phyloP scores from a whole-genome alignment of 2,329 filamentous ascomycete genomes.

The Fusarium sp. region DNA sequence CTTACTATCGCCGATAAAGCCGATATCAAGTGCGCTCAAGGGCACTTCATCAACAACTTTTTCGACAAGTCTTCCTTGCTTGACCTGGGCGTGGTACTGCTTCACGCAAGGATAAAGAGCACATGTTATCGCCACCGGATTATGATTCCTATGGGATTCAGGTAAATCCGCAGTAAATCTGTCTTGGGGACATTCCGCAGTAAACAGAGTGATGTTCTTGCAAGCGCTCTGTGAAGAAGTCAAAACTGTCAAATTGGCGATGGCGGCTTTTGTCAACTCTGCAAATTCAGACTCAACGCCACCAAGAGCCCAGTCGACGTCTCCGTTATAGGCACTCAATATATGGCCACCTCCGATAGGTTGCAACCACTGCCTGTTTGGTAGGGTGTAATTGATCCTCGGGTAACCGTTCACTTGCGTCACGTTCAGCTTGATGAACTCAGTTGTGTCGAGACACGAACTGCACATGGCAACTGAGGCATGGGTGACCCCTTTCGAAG shows the following conservation, averaged over 20 bases:
- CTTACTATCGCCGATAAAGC: not conserved
- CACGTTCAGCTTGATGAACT: not conserved
- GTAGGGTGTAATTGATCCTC: not conserved
- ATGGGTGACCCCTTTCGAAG: not conserved
- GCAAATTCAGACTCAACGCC: not conserved
- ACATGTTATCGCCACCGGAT: not conserved
- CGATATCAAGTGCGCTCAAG: not conserved
- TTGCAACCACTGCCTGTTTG: not conserved
- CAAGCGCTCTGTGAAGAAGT: not conserved
- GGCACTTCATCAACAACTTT: not conserved
- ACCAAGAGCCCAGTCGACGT: not conserved
- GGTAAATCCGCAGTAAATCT: not conserved
- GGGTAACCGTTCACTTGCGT: rapidly evolving
- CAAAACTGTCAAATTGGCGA: not conserved
- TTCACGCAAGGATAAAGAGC: constrained; percentile 12
- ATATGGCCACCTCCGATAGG: rapidly evolving
- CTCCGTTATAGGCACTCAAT: not conserved
- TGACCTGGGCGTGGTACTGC: not conserved
- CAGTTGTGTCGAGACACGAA: not conserved
- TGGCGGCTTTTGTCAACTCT: not conserved
- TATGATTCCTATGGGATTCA: rapidly evolving
- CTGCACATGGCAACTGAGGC: constrained; percentile 10
- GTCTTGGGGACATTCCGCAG: not conserved
- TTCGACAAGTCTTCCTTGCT: not conserved
- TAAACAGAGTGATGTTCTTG: not conserved